Evolutionary conservation across 2,329 filamentous ascomycete species (phyloP).

Genomic region (Apiospora koreana): DNA sequence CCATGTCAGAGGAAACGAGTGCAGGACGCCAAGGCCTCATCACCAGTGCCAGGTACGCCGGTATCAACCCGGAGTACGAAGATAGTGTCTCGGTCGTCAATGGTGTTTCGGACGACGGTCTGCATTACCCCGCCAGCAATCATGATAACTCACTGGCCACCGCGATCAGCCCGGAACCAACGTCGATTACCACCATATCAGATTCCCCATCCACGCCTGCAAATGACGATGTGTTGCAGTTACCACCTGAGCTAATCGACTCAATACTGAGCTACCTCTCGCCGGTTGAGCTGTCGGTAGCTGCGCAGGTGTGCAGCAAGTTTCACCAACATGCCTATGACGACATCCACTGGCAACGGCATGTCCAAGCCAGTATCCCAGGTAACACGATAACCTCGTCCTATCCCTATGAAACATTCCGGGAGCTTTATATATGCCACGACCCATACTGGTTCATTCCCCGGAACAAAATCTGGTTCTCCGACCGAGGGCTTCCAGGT

Average conservation of each 20-base stretch:
- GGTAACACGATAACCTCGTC: slow-evolving; percentile 52
- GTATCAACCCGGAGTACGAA: slow-evolving; percentile 38
- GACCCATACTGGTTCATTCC: slow-evolving; percentile 85
- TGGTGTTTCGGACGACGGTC: slow-evolving; percentile 26
- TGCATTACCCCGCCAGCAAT: background rate
- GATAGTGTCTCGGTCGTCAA: slow-evolving; percentile 33
- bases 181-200: background rate
- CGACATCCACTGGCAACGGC: slow-evolving; percentile 71
- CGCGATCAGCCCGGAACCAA: background rate
- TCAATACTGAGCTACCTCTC: slow-evolving; percentile 68
- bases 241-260: slow-evolving; percentile 77
- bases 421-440: slow-evolving; percentile 71
- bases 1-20: background rate
- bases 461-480: slow-evolving; percentile 82
- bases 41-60: slow-evolving; percentile 31
- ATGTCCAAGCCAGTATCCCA: slow-evolving; percentile 70
- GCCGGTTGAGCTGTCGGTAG: slow-evolving; percentile 61
- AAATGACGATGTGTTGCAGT: slow-evolving; percentile 34
- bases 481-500: slow-evolving; percentile 71
- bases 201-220: background rate
- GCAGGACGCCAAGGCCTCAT: slow-evolving; percentile 13
- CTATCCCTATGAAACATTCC: slow-evolving; percentile 64
- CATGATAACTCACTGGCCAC: background rate
- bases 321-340: slow-evolving; percentile 61
- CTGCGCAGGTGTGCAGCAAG: slow-evolving; percentile 62